These are phyloP conservation scores for Backusella psychrophila DNA, from an alignment of 192 early-diverging fungal genomes.

Conservation along the genomic window DNA sequence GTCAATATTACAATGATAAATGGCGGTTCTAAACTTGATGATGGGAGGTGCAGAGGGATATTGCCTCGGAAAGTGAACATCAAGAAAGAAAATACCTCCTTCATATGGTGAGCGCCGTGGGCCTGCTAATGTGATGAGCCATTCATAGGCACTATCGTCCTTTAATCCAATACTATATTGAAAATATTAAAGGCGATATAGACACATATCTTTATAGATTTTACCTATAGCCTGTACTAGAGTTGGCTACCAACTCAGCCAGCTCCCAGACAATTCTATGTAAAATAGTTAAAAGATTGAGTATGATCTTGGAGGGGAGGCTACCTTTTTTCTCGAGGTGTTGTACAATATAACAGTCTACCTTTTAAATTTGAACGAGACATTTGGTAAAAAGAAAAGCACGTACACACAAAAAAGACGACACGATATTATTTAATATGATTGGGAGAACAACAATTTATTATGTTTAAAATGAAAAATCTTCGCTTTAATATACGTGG, in stretches of 20 bases:
- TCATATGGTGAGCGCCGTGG: not conserved
- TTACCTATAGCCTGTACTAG: not conserved
- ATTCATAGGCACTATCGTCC: not conserved
- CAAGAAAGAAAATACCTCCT: not conserved
- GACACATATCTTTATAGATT: no score
- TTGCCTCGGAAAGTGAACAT: not conserved
- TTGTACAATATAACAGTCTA: not conserved
- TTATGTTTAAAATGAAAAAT: slow-evolving; percentile 9
- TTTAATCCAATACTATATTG: not conserved
- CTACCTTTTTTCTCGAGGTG: not conserved
- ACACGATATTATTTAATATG: not conserved
- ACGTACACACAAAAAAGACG: not conserved
- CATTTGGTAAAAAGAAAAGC: not conserved
- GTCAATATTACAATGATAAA: not conserved
- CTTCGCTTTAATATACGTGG: slow-evolving; percentile 34
- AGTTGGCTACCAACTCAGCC: not conserved
- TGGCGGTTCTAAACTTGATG: not conserved
- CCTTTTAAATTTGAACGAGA: not conserved
- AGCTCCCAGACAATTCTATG: not conserved
- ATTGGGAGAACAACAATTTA: not conserved
- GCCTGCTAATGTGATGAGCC: not conserved
- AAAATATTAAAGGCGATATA: not conserved
- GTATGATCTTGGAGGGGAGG: not conserved
- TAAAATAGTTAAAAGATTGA: not conserved
- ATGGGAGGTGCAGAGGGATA: not conserved